phyloP scores from a whole-genome alignment of 148 eudicot genomes.

The Suaeda aralocaspica region DNA sequence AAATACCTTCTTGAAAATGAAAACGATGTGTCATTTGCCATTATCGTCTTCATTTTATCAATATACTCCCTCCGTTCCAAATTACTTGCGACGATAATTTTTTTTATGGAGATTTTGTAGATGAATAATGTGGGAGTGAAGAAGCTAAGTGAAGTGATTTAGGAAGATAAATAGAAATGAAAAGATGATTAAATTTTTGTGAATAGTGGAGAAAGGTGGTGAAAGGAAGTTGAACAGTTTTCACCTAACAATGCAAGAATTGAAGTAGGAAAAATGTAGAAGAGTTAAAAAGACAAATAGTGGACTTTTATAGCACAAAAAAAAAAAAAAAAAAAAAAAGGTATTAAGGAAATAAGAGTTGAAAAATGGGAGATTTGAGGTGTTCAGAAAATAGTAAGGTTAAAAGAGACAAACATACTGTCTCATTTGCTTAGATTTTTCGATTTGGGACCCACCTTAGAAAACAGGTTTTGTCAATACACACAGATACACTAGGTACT shows the following conservation, averaged over 20 bases:
- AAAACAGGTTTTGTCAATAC: too few species aligned
- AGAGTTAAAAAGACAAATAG: conserved; percentile 14
- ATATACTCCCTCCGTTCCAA: too few species aligned
- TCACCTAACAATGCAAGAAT: conserved; percentile 42
- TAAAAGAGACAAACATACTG: conserved; percentile 30
- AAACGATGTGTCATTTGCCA: conserved; percentile 61
- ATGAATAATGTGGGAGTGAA: too few species aligned
- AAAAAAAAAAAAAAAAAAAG: not conserved
- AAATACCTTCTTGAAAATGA: conserved; percentile 86
- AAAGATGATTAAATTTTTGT: conserved; percentile 8
- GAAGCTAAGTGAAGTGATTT: too few species aligned
- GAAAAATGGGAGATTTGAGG: conserved; percentile 12
- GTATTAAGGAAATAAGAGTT: too few species aligned
- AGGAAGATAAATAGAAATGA: not conserved
- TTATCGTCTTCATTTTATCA: conserved; percentile 61
- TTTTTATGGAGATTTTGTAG: too few species aligned
- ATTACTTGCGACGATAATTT: too few species aligned
- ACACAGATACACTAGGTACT: too few species aligned
- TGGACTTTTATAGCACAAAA: not conserved
- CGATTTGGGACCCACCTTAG: conserved; percentile 19
- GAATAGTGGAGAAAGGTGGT: conserved; percentile 19
- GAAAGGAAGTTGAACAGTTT: conserved; percentile 66
- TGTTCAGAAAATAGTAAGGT: conserved; percentile 15
- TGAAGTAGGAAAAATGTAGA: conserved; percentile 12
- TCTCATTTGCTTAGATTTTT: conserved; percentile 27